Evolutionary conservation across 1,284 basidiomycete species (phyloP).

Genomic region (Boletus sp.): DNA sequence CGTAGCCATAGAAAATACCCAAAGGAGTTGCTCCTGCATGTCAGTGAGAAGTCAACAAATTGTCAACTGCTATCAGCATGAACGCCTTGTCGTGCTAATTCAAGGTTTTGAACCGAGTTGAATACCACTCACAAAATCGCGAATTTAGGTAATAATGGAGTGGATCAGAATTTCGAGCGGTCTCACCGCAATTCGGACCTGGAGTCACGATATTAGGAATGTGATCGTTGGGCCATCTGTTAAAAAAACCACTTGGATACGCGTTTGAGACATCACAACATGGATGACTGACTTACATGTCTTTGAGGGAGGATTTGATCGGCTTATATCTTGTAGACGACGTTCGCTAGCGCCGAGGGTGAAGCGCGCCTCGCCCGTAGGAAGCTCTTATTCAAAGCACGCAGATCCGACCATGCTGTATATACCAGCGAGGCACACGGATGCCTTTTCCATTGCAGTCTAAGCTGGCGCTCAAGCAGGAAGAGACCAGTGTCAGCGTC

Average conservation of each 20-base stretch:
- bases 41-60: background rate
- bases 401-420: constrained; percentile 6
- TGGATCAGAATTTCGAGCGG: background rate
- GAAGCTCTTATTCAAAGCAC: too few species aligned
- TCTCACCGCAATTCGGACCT: background rate
- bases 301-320: background rate
- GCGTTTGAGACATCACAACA: too few species aligned
- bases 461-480: background rate
- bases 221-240: background rate
- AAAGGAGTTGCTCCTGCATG: background rate
- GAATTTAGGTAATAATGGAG: background rate
- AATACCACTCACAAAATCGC: background rate
- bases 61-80: too few species aligned
- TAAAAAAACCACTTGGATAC: too few species aligned
- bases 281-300: too few species aligned
- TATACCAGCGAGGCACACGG: background rate
- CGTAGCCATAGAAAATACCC: background rate
- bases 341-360: too few species aligned
- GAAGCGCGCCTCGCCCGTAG: too few species aligned
- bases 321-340: background rate
- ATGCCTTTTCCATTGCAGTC: background rate
- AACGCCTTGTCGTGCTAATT: background rate
- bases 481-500: background rate
- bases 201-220: background rate
- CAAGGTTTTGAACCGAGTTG: background rate